Evolutionary conservation across 2,329 filamentous ascomycete genomes (phyloP), one percentile per base, ranked within the genome.

Genomic region (Albifimbria verrucaria): DNA sequence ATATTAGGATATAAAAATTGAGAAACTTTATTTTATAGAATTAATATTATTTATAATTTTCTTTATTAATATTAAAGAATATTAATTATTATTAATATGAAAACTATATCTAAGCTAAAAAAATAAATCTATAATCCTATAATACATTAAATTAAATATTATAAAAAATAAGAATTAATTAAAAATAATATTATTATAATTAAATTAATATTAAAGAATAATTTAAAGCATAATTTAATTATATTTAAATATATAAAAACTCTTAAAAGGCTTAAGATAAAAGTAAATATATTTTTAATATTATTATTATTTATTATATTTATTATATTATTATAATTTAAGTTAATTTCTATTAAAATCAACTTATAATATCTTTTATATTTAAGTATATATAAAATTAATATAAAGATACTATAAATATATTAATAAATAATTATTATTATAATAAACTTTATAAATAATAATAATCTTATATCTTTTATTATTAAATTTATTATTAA

Each of bases 1-100:
- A n/a, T 43, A 43, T 43, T 43, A 43, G 7, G n/a, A 18, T 49
- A 32, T 49, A 28, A 49, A 49, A 49, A 36, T 43, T n/a, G 18
- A 43, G 15, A 43, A 43, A 32, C 15, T 32, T 32, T 32, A 32
- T 32, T 15, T 32, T 32, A 32, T 32, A 32, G 15, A 9, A 32
- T 9, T 32, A 32, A 9, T 9, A 32, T 32, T 32, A 32, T 32
- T 9, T 32, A 32, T 32, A 32, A 32, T 32, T 32, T 32, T 9
- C 26, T 32, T 32, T 32, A 32, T 32, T 32, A 32, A 9, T 32
- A 32, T 32, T 32, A 32, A 9, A 32, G 7, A 9, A 32, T 32
- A 32, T 32, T 32, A 32, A 32, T 32, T 32, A 9, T 32, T 32
- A 32, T 32, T 9, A 32, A 15, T 32, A 32, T 32, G 7, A 32